Percentiles rank a stretch among this genome's conserved stretches.
phyloP scores from a whole-genome alignment of 2,329 filamentous ascomycete species.

The Hypoxylon sp. region DNA sequence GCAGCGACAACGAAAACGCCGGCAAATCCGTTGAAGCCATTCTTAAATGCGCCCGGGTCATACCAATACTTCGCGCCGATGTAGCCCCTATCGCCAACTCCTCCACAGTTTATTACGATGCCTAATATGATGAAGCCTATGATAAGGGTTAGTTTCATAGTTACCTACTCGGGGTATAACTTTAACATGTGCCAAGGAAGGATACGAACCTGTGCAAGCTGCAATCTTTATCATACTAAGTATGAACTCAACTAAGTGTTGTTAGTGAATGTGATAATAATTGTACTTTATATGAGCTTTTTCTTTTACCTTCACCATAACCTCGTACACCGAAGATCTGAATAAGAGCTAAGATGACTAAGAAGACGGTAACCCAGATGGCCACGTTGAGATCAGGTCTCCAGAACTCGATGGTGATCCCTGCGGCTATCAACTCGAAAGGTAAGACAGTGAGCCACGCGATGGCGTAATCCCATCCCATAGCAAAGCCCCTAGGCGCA shows the following conservation, averaged over 20 bases:
- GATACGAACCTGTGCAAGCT: slow-evolving; percentile 61
- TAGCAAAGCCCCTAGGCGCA: slow-evolving; percentile 63
- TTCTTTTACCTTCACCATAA: slow-evolving; percentile 66
- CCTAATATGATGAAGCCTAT: slow-evolving; percentile 75
- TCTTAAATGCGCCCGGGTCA: slow-evolving; percentile 68
- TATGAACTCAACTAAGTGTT: slow-evolving; percentile 67
- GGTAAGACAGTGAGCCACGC: slow-evolving; percentile 66
- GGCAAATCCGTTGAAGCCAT: slow-evolving; percentile 66
- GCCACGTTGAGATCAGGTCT: slow-evolving; percentile 64
- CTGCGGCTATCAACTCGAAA: slow-evolving; percentile 69
- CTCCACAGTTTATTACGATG: slow-evolving; percentile 72
- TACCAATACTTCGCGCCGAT: slow-evolving; percentile 74
- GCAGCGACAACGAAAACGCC: slow-evolving; percentile 67
- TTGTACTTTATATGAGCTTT: background rate
- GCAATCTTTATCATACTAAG: slow-evolving; percentile 71
- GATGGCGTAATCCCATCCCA: slow-evolving; percentile 69
- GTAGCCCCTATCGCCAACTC: slow-evolving; percentile 69
- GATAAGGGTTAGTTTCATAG: background rate
- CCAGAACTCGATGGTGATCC: slow-evolving; percentile 70
- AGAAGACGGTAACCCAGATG: slow-evolving; percentile 71
- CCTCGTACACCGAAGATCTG: slow-evolving; percentile 71
- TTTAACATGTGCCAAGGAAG: background rate
- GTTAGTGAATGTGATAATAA: slow-evolving; percentile 43
- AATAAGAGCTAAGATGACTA: slow-evolving; percentile 65
- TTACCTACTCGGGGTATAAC: background rate